Evolutionary conservation across 306 rosid genomes (phyloP).

Genomic region (Casuarina equisetifolia): DNA sequence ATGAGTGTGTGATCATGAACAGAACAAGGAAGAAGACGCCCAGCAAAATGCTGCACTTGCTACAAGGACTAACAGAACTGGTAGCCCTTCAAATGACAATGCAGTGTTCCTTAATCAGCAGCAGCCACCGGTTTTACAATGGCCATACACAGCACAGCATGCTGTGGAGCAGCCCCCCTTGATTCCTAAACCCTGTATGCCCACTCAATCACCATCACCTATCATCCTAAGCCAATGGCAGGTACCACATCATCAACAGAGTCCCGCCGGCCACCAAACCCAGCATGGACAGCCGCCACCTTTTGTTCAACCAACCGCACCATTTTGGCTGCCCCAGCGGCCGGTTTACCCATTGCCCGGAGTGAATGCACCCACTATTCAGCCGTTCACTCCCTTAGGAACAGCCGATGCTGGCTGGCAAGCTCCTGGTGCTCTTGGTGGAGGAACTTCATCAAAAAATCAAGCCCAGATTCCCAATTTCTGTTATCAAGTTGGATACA

Average conservation of each 20-base stretch:
- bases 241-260: slow-evolving; percentile 32
- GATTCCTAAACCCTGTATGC: slow-evolving; percentile 22
- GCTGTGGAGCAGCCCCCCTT: slow-evolving; percentile 32
- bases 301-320: slow-evolving; percentile 34
- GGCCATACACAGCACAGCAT: slow-evolving; percentile 34
- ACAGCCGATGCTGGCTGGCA: slow-evolving; percentile 29
- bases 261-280: slow-evolving; percentile 11
- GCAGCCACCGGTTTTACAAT: slow-evolving; percentile 25
- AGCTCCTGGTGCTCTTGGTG: slow-evolving; percentile 27
- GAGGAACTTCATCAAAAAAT: slow-evolving; percentile 34
- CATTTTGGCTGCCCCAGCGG: slow-evolving; percentile 39
- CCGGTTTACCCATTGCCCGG: slow-evolving; percentile 28
- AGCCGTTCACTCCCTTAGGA: slow-evolving; percentile 26
- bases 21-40: slow-evolving; percentile 38
- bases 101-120: slow-evolving; percentile 30
- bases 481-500: slow-evolving; percentile 40
- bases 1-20: slow-evolving; percentile 29
- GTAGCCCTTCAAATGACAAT: slow-evolving; percentile 24
- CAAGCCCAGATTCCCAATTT: slow-evolving; percentile 42
- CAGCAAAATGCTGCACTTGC: slow-evolving; percentile 11
- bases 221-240: slow-evolving; percentile 40
- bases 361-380: slow-evolving; percentile 26
- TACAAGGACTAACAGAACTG: slow-evolving; percentile 11
- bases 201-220: slow-evolving; percentile 36
- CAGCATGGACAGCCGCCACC: slow-evolving; percentile 30